A percentile compares a stretch with the other conserved stretches of the same genome.
phyloP scores from a whole-genome alignment of 768 basidiomycete genomes.

The Mycena alexandri region DNA sequence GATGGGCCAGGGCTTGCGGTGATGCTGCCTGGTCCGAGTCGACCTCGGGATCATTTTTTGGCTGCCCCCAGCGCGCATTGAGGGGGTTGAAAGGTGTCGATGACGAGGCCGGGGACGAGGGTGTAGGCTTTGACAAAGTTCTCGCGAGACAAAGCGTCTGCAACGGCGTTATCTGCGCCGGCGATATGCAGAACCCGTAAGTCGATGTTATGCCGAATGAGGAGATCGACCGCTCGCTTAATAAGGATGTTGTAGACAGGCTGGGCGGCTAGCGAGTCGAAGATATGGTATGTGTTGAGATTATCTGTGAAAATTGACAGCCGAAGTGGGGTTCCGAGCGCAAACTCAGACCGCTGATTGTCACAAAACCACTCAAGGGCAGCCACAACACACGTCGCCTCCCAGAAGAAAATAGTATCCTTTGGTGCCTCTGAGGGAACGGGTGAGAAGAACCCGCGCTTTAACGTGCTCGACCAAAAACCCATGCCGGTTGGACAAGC shows the following conservation, averaged over 20 bases:
- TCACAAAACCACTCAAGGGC: too few relatives aligned
- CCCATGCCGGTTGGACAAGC: neutral
- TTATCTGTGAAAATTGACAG: conserved; percentile 39
- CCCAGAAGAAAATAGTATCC: conserved; percentile 45
- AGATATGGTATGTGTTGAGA: conserved; percentile 46
- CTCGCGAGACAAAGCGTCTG: conserved; percentile 1
- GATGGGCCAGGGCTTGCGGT: conserved; percentile 18
- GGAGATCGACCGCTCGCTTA: conserved; percentile 37
- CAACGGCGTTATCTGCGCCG: neutral
- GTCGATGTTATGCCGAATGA: conserved; percentile 13
- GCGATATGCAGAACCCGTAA: conserved; percentile 9
- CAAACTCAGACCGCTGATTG: neutral
- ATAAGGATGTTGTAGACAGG: conserved; percentile 46
- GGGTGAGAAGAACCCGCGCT: neutral
- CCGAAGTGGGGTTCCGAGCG: neutral
- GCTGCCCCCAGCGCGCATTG: conserved; percentile 4
- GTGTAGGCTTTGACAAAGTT: neutral
- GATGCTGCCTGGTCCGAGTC: conserved; percentile 6
- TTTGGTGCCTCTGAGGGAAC: neutral
- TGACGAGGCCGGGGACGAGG: neutral
- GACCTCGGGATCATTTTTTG: conserved; percentile 6
- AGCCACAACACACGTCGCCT: conserved; percentile 42
- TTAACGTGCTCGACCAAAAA: neutral
- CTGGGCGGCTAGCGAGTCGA: conserved; percentile 41
- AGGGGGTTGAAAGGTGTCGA: neutral